Percentiles rank a stretch among this genome's conserved stretches.
Evolutionary conservation across 164 flowering plant species (phyloP).

Genomic region (Tinospora cordifolia): DNA sequence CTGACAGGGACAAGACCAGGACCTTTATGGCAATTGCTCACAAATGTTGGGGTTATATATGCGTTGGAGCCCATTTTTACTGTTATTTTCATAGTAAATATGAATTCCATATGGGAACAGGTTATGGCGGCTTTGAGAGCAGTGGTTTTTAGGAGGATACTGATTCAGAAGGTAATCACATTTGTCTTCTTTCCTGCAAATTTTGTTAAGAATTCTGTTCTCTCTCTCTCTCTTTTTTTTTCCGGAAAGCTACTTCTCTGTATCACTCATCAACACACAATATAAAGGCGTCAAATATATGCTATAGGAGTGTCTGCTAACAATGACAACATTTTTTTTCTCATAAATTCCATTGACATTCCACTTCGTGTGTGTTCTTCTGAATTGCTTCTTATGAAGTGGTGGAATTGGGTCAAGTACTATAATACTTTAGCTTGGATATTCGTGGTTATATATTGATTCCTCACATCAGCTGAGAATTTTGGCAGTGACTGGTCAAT

Average conservation of each 20-base stretch:
- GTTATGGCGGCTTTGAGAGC: constrained; percentile 84
- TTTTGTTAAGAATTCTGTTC: neutral
- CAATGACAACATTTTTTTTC: neutral
- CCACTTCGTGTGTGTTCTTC: too few relatives aligned
- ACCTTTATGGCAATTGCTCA: constrained; percentile 68
- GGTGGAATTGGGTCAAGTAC: neutral
- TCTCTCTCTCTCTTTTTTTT: neutral
- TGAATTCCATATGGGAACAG: constrained; percentile 82
- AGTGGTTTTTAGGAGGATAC: constrained; percentile 62
- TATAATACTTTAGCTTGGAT: neutral
- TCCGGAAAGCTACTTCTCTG: neutral
- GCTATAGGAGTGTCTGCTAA: too few relatives aligned
- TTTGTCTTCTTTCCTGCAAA: neutral
- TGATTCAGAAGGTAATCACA: constrained; percentile 79
- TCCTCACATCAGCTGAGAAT: too few relatives aligned
- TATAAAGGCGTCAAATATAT: too few relatives aligned
- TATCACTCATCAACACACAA: too few relatives aligned
- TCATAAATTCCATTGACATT: neutral
- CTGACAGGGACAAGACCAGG: constrained; percentile 69
- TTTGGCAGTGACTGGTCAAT: too few relatives aligned
- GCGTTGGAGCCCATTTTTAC: constrained; percentile 82
- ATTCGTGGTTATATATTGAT: neutral
- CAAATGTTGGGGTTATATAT: constrained; percentile 59
- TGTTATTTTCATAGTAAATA: constrained; percentile 60
- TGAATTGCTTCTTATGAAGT: neutral